Evolutionary conservation across 495 filamentous ascomycete species (phyloP).

Genomic region (Trichoderma virens): DNA sequence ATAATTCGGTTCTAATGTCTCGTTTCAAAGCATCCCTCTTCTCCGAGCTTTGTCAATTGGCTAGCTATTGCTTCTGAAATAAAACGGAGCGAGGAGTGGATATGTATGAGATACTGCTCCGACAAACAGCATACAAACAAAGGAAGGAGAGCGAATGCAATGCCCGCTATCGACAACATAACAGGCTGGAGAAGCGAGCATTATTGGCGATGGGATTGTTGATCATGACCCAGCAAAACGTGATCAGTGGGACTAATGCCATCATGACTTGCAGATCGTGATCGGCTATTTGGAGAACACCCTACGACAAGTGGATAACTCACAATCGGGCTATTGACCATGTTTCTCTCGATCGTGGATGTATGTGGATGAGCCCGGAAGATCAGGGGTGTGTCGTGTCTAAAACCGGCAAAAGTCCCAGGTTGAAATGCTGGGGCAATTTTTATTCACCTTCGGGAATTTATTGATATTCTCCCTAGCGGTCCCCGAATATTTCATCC

Average conservation of each 20-base stretch:
- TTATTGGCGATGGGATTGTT: neutral
- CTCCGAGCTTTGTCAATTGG: too few relatives aligned
- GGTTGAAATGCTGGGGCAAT: neutral
- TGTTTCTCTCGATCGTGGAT: neutral
- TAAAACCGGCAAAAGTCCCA: neutral
- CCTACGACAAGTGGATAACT: neutral
- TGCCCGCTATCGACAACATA: neutral
- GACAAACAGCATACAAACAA: too few relatives aligned
- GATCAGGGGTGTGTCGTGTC: neutral
- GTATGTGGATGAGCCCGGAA: neutral
- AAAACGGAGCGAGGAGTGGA: too few relatives aligned
- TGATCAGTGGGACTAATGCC: neutral
- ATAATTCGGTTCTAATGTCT: too few relatives aligned
- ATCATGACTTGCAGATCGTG: neutral
- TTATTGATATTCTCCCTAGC: neutral
- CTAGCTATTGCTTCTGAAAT: too few relatives aligned
- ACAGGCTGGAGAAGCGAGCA: neutral
- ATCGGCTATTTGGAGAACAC: neutral
- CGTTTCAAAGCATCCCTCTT: too few relatives aligned
- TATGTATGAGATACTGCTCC: too few relatives aligned
- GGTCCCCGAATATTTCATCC: too few relatives aligned
- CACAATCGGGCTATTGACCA: neutral
- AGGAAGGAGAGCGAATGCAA: neutral
- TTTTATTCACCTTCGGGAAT: neutral
- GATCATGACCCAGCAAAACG: neutral